A percentile compares a stretch with the other conserved stretches of the same genome.
Evolutionary conservation across 306 rosid genomes (phyloP).

Genomic region (Elaeagnus macrophylla): DNA sequence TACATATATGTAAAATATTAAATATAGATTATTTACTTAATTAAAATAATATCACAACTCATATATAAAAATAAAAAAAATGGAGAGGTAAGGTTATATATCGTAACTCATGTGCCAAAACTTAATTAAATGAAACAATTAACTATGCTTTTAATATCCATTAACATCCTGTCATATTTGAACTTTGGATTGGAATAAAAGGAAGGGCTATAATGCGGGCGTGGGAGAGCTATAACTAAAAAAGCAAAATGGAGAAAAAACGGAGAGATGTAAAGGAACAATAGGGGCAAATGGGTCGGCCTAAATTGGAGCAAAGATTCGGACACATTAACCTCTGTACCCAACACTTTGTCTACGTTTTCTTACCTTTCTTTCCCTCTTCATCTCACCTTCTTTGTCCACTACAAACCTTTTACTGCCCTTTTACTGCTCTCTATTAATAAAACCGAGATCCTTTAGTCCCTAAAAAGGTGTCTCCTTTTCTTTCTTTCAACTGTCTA

Average conservation of each 20-base stretch:
- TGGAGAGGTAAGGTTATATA: too few species aligned
- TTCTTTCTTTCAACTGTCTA: neutral
- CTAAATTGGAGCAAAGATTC: constrained; percentile 41
- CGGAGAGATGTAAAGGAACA: neutral
- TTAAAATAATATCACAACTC: too few species aligned
- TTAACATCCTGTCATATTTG: too few species aligned
- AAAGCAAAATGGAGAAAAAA: neutral
- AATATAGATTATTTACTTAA: too few species aligned
- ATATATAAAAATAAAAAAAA: too few species aligned
- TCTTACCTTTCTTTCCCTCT: neutral
- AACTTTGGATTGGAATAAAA: too few species aligned
- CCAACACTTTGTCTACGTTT: constrained; percentile 45
- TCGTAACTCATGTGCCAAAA: too few species aligned
- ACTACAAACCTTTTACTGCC: neutral
- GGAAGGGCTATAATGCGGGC: neutral
- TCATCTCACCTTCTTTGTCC: constrained; percentile 1
- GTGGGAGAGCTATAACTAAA: neutral
- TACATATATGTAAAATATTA: too few species aligned
- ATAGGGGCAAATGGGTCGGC: constrained; percentile 24
- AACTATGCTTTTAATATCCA: too few species aligned
- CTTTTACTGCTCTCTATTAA: neutral
- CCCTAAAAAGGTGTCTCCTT: constrained; percentile 3
- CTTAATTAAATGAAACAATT: too few species aligned
- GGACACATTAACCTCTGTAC: constrained; percentile 33
- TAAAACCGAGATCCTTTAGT: constrained; percentile 10